These are phyloP conservation scores for Myriosclerotinia curreyana DNA, from an alignment of 2,329 filamentous ascomycete species.

Conservation along the genomic window DNA sequence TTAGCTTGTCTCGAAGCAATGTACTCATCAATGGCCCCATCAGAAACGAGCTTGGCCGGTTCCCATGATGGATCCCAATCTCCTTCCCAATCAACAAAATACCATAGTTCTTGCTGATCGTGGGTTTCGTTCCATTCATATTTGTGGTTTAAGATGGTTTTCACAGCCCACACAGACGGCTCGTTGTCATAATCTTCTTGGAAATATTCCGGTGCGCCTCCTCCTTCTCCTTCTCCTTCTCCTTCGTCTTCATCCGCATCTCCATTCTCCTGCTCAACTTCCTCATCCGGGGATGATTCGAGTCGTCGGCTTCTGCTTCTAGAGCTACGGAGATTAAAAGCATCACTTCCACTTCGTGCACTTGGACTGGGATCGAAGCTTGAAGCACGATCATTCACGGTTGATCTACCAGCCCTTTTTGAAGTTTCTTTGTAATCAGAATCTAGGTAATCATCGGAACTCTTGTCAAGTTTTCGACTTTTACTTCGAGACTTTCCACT, in stretches of 20 bases:
- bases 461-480: not conserved
- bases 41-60: slow-evolving; percentile 30
- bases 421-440: slow-evolving; percentile 5
- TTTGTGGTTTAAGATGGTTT: slow-evolving; percentile 30
- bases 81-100: slow-evolving; percentile 36
- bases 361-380: not conserved
- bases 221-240: slow-evolving; percentile 18
- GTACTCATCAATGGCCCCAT: slow-evolving; percentile 23
- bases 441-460: not conserved
- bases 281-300: not conserved
- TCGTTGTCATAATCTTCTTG: slow-evolving; percentile 3
- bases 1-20: slow-evolving; percentile 18
- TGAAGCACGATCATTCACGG: not conserved
- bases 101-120: slow-evolving; percentile 24
- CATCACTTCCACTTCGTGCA: not conserved
- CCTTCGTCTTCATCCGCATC: slow-evolving; percentile 1
- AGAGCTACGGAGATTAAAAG: slow-evolving; percentile 5
- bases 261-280: not conserved
- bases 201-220: no score
- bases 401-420: not conserved
- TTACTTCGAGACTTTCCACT: slow-evolving; percentile 8
- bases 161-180: slow-evolving; percentile 26
- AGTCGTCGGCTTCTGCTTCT: slow-evolving; percentile 11
- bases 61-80: slow-evolving; percentile 34
- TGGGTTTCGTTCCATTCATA: slow-evolving; percentile 3